These are phyloP conservation scores for Lizonia empirigonia DNA, from an alignment of 2,329 filamentous ascomycete genomes.

Conservation along the genomic window DNA sequence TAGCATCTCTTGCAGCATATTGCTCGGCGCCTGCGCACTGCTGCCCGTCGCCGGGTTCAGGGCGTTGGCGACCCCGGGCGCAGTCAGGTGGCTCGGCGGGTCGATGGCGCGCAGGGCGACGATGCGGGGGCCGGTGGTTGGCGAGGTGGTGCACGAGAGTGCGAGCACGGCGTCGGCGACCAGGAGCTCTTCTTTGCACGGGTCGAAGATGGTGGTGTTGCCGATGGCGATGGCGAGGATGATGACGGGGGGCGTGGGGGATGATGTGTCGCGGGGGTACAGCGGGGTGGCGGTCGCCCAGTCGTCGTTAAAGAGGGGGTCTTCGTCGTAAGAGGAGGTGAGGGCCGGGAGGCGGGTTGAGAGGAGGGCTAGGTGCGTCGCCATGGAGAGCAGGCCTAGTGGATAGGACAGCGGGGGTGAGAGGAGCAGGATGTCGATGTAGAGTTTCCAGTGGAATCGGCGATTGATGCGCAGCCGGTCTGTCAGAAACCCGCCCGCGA, in stretches of 20 bases:
- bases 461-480: conserved; percentile 83
- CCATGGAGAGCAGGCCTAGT: conserved; percentile 87
- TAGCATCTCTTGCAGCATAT: conserved; percentile 58
- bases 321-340: conserved; percentile 89
- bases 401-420: conserved; percentile 94
- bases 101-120: conserved; percentile 57
- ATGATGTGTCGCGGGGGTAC: conserved; percentile 61
- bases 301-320: conserved; percentile 97
- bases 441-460: conserved; percentile 95
- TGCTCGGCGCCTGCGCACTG: conserved; percentile 43
- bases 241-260: conserved; percentile 74
- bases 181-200: conserved; percentile 85
- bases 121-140: conserved; percentile 39
- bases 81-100: conserved; percentile 56
- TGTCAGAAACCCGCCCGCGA: conserved; percentile 70
- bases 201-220: conserved; percentile 92
- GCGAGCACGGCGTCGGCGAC: conserved; percentile 90
- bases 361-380: conserved; percentile 90
- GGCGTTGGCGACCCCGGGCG: conserved; percentile 55
- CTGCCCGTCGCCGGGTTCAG: conserved; percentile 54
- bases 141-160: conserved; percentile 68
- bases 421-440: conserved; percentile 89
- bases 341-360: conserved; percentile 82
- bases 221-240: conserved; percentile 87
- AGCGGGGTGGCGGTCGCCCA: conserved; percentile 84